These are phyloP conservation scores for Hypoxylon rubiginosum DNA, from an alignment of 2,329 filamentous ascomycete species.

Conservation along the genomic window DNA sequence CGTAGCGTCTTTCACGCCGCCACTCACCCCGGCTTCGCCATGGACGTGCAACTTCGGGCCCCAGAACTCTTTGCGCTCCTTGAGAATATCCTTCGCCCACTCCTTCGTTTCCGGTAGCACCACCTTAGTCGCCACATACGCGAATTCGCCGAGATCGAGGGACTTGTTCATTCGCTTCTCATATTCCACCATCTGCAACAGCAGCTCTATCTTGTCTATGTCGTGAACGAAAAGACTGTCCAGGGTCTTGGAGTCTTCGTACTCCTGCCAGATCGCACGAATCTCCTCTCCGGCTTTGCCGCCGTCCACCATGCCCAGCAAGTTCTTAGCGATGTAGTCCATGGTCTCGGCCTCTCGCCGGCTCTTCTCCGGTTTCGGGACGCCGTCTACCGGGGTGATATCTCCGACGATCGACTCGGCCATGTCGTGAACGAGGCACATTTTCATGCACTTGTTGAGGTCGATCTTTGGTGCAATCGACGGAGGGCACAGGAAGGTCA, in stretches of 20 bases:
- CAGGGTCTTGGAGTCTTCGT: slow-evolving; percentile 86
- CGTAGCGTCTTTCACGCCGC: slow-evolving; percentile 56
- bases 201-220: slow-evolving; percentile 94
- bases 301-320: slow-evolving; percentile 82
- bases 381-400: slow-evolving; percentile 91
- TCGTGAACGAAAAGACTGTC: slow-evolving; percentile 95
- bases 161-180: slow-evolving; percentile 77
- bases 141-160: slow-evolving; percentile 88
- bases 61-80: slow-evolving; percentile 84
- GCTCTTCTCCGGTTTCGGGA: slow-evolving; percentile 89
- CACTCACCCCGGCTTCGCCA: slow-evolving; percentile 59
- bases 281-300: slow-evolving; percentile 78
- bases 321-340: slow-evolving; percentile 83
- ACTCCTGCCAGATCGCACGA: slow-evolving; percentile 89
- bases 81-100: slow-evolving; percentile 83
- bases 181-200: slow-evolving; percentile 97
- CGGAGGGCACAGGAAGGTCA: slow-evolving; percentile 90
- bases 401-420: slow-evolving; percentile 95
- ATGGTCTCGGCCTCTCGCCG: slow-evolving; percentile 89
- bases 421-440: slow-evolving; percentile 98
- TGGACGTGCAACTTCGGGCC: slow-evolving; percentile 62
- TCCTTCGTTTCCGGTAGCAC: slow-evolving; percentile 80
- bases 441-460: slow-evolving; percentile 86
- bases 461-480: slow-evolving; percentile 79
- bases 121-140: slow-evolving; percentile 80